Base-by-base conservation (phyloP, 1,139 yeast genomes). In the Kodamaea alishanica region DNA sequence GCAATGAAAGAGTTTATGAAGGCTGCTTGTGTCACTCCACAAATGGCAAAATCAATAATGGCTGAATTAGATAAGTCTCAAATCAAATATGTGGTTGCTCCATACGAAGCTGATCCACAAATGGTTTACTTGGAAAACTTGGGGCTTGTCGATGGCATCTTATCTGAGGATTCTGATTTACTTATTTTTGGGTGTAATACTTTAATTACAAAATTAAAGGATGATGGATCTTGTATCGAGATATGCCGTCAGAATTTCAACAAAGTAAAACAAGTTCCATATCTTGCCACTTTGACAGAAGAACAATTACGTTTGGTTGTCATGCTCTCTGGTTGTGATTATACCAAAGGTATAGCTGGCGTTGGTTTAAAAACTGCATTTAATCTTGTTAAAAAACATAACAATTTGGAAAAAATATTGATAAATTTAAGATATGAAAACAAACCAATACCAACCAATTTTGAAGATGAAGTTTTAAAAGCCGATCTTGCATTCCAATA, bases 21-120 rank as follows among this genome's bases (percentile, higher is more conserved):
- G 57, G 82, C 92, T 26, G 86, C 95, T 6, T 90, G 85, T 49
- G 86, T 94, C 9, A 85, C 96, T 1, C 90, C 96, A 1, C 80
- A 79, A 47, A 89, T 94, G 94, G 97, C 96, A 4, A 85, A 86
- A 51, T 76, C 88, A 22, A 72, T 92, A 11, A 88, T 90, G 61
- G 83, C 83, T 26, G 83, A 78, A 48, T 70, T 94, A 45, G 81
- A 80, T 49, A 53, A 58, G n/a, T 67, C 73, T 35, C 61, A 65
- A 1, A 79, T 94, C 34, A 73, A 73, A 46, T 92, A 79, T 52
- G 77, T 92, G 11, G 98, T 94, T 7, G 98, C 99, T 0, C 99
- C 99, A 0, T 94, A 89, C 57, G 99, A 94, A 63, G 98, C 98
- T 0, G 99, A 94, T 58, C 86, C 98, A 0, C 98, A 94, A 58